Percentiles rank a stretch among this genome's conserved stretches.
These are phyloP conservation scores for Knufia fluminis DNA, from an alignment of 2,329 filamentous ascomycete species.

Conservation along the genomic window DNA sequence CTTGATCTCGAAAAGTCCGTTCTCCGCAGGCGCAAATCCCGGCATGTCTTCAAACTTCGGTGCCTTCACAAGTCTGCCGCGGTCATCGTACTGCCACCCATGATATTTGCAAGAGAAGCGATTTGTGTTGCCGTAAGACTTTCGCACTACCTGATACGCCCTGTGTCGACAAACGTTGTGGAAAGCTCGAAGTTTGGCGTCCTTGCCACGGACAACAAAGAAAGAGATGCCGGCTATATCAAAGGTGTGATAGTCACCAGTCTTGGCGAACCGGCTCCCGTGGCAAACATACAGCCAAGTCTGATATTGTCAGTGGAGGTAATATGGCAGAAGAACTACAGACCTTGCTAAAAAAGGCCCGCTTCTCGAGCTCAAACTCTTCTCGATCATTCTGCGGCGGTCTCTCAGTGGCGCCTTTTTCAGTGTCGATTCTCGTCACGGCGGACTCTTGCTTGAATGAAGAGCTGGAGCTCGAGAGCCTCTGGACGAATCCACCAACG, in stretches of 20 bases:
- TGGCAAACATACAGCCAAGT: slow-evolving; percentile 31
- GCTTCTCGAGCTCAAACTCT: slow-evolving; percentile 40
- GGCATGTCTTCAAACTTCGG: slow-evolving; percentile 48
- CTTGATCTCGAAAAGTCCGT: slow-evolving; percentile 40
- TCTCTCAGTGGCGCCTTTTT: background rate
- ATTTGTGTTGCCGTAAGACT: slow-evolving; percentile 40
- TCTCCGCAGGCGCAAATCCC: slow-evolving; percentile 49
- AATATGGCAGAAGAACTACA: slow-evolving; percentile 43
- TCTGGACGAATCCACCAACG: slow-evolving; percentile 11
- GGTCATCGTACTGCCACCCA: slow-evolving; percentile 53
- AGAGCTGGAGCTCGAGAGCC: background rate
- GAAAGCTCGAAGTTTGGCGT: slow-evolving; percentile 49
- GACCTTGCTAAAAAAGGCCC: slow-evolving; percentile 43
- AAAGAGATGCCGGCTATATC: slow-evolving; percentile 49
- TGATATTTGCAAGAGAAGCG: slow-evolving; percentile 51
- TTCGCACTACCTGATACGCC: slow-evolving; percentile 49
- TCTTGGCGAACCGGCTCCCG: slow-evolving; percentile 39
- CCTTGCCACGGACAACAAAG: slow-evolving; percentile 43
- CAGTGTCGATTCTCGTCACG: background rate
- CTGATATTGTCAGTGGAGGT: slow-evolving; percentile 11
- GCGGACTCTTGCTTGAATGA: background rate
- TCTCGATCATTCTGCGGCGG: slow-evolving; percentile 27
- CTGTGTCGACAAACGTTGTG: slow-evolving; percentile 56
- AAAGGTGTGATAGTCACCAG: slow-evolving; percentile 50
- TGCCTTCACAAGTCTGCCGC: slow-evolving; percentile 51